These are phyloP conservation scores for Sisymbrium altissimum DNA, from an alignment of 345 rosid genomes.

Conservation along the genomic window DNA sequence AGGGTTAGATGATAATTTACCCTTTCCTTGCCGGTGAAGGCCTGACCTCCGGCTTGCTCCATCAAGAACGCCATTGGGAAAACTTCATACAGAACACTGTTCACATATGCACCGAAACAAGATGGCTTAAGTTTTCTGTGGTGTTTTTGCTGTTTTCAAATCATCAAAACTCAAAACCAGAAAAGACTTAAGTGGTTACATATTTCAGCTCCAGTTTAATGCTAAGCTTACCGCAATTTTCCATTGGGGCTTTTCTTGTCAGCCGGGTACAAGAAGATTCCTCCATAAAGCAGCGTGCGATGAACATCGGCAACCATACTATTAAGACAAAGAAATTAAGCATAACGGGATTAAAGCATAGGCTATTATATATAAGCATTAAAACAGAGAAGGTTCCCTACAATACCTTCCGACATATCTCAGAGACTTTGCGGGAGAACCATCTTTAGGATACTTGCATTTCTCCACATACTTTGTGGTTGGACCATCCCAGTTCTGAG, in stretches of 20 bases:
- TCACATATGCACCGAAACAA: neutral
- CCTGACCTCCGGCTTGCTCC: constrained; percentile 99
- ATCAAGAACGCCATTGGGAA: constrained; percentile 95
- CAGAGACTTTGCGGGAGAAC: constrained; percentile 79
- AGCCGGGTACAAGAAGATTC: constrained; percentile 92
- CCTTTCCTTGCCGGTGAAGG: constrained; percentile 85
- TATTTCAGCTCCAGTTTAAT: neutral
- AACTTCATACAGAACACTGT: constrained; percentile 90
- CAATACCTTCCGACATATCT: constrained; percentile 93
- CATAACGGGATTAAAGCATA: neutral
- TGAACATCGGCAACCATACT: constrained; percentile 99
- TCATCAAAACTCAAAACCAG: neutral
- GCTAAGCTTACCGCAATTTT: constrained; percentile 72
- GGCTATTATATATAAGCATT: neutral
- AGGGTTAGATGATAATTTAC: constrained; percentile 32
- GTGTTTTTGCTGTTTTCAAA: neutral
- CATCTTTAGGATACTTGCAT: constrained; percentile 94
- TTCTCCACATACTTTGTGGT: constrained; percentile 91
- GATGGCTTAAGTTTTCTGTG: neutral
- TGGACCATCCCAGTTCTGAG: constrained; percentile 93
- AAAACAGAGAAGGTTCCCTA: neutral
- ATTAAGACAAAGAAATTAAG: constrained; percentile 11
- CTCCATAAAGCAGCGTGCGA: constrained; percentile 93
- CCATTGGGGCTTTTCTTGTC: constrained; percentile 95
- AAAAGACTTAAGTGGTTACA: neutral